Conservation (phyloP, 2,329 filamentous ascomycete genomes). For the Exophiala calicioides region DNA sequence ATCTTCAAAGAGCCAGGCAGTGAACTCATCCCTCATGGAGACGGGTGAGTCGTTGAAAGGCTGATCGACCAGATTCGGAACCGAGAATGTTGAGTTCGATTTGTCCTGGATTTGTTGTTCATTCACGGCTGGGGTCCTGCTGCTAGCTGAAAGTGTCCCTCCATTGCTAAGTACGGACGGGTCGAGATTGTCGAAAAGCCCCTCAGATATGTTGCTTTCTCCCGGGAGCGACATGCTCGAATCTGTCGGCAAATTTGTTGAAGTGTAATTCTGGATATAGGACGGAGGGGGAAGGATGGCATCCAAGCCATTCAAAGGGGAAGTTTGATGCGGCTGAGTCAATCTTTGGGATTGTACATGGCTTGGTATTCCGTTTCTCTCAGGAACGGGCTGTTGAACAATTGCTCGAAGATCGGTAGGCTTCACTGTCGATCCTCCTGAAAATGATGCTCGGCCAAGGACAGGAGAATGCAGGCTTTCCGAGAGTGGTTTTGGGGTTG, state of each 20-base stretch:
- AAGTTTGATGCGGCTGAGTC: neutral
- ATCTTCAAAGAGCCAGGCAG: slow-evolving; percentile 79
- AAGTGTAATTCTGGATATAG: slow-evolving; percentile 20
- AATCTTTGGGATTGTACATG: slow-evolving; percentile 15
- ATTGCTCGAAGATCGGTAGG: slow-evolving; percentile 13
- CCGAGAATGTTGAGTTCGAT: slow-evolving; percentile 50
- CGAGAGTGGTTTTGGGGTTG: slow-evolving; percentile 14
- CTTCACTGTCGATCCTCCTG: slow-evolving; percentile 9
- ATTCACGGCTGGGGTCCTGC: neutral
- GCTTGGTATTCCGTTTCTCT: slow-evolving; percentile 33
- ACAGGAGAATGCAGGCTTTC: slow-evolving; percentile 10
- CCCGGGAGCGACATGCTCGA: slow-evolving; percentile 19
- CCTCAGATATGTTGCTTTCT: slow-evolving; percentile 32
- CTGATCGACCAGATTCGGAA: slow-evolving; percentile 46
- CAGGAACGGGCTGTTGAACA: slow-evolving; percentile 8
- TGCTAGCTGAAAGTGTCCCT: slow-evolving; percentile 12
- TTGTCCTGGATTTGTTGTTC: slow-evolving; percentile 40
- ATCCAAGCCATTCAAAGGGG: slow-evolving; percentile 2
- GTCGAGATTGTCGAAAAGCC: slow-evolving; percentile 32
- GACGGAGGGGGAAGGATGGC: slow-evolving; percentile 2
- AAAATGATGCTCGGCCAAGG: slow-evolving; percentile 14
- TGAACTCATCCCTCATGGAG: slow-evolving; percentile 82
- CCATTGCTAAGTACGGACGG: slow-evolving; percentile 31
- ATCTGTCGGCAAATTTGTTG: neutral
- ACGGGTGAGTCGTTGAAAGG: slow-evolving; percentile 52